Base-by-base conservation (phyloP, 2,329 filamentous ascomycete species). In the Scedosporium dehoogii region DNA sequence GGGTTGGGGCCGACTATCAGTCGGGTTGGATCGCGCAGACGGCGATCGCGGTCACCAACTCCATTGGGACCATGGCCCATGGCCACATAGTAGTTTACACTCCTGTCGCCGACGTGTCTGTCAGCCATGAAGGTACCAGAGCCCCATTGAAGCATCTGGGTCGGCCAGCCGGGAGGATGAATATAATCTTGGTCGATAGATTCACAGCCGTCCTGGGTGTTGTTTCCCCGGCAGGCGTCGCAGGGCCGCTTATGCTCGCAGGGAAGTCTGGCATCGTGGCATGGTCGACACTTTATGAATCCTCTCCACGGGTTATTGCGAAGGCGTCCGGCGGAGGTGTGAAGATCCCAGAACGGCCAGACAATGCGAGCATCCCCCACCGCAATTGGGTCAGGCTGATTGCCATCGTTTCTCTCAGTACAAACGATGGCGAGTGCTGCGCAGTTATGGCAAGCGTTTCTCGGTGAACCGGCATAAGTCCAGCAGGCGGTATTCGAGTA, bases 211-310 rank as follows among this genome's bases (percentile, higher is more conserved):
- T 23, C 6, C 53, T 27, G 14, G 9, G 14, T n/a, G n/a, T 21
- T 21, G 53, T 14, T n/a, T 12, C 4, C 2, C 10, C 64, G 62
- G 66, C 75, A 76, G 3, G 69, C 72, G 59, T 75, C 72, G 62
- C 75, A 76, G 1, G 74, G 75, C 21, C 73, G 69, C 61, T 73
- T 73, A 1, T 71, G 70, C 58, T 76, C 75, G 63, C 75, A 76
- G 7, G 33, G 56, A 2, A 59, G 38, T 1, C 27, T 42, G 5
- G 41, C 46, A 23, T 59, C 53, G 2, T 61, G 3, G 6, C 66
- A 67, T 27, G 46, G 48, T 27, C 41, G 18, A 61, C 66, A 66
- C 1, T 55, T 59, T 6, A 14, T 2, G 58, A 65, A 63, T 7
- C 29, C 41, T 27, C 6, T 14, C 23, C 41, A 25, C 21, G 29